Percentiles rank a stretch among this genome's conserved stretches.
phyloP scores from a whole-genome alignment of 1,284 basidiomycete genomes.

The Cryptococcus maquisensis region DNA sequence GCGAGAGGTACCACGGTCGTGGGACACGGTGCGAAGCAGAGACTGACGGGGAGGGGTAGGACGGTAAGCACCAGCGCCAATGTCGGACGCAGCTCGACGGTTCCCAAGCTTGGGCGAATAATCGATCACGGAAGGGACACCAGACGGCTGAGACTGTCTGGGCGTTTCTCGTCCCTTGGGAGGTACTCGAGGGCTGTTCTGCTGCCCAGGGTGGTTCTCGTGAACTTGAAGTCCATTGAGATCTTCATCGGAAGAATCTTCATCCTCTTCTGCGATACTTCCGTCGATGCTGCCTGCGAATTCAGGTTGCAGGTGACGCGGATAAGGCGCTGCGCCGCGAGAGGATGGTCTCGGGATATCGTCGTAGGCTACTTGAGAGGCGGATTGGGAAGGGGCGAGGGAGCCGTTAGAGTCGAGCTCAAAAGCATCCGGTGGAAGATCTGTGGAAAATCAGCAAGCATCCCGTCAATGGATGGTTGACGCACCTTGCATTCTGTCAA shows the following conservation, averaged over 20 bases:
- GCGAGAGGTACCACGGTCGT: slow-evolving; percentile 16
- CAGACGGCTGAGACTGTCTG: slow-evolving; percentile 22
- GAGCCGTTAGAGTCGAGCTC: slow-evolving; percentile 50
- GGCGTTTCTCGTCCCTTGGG: slow-evolving; percentile 5
- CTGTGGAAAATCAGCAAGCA: slow-evolving; percentile 6
- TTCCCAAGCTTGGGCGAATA: slow-evolving; percentile 16
- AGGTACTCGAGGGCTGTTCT: slow-evolving; percentile 4
- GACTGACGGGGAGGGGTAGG: slow-evolving; percentile 26
- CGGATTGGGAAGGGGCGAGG: slow-evolving; percentile 48
- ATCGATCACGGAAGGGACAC: slow-evolving; percentile 33
- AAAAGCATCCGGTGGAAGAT: slow-evolving; percentile 38
- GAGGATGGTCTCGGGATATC: slow-evolving; percentile 18
- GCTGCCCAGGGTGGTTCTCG: slow-evolving; percentile 34
- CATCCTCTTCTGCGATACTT: slow-evolving; percentile 47
- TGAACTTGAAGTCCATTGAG: slow-evolving; percentile 37
- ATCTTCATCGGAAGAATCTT: slow-evolving; percentile 40
- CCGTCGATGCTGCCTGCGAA: slow-evolving; percentile 39
- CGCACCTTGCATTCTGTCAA: slow-evolving; percentile 39
- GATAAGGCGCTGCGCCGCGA: slow-evolving; percentile 14
- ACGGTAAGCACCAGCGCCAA: slow-evolving; percentile 34
- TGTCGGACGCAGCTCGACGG: slow-evolving; percentile 37
- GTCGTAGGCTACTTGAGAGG: slow-evolving; percentile 45
- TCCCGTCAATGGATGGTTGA: background rate
- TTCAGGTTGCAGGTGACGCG: slow-evolving; percentile 10
- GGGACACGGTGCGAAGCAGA: slow-evolving; percentile 38